Evolutionary conservation across 768 basidiomycete genomes (phyloP).

Genomic region (Amanita inopinata): DNA sequence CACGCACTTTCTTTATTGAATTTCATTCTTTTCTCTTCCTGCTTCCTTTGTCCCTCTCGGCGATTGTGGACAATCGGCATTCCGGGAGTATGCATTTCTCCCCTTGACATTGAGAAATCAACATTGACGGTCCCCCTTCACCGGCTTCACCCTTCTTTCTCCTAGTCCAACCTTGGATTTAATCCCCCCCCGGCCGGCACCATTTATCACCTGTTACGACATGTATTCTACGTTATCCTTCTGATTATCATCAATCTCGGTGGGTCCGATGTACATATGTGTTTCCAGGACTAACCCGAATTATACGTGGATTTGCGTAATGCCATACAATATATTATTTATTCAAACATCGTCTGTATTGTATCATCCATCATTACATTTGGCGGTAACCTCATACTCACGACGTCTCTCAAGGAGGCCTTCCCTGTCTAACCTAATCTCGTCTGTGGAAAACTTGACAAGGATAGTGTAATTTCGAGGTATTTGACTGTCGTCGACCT

Average conservation of each 20-base stretch:
- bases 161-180: constrained; percentile 2
- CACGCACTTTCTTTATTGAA: neutral
- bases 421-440: constrained; percentile 41
- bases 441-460: constrained; percentile 44
- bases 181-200: constrained; percentile 4
- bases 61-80: no score
- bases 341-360: neutral
- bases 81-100: neutral
- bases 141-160: neutral
- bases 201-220: constrained; percentile 1
- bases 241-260: constrained; percentile 1
- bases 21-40: constrained; percentile 2
- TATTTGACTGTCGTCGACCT: constrained; percentile 23
- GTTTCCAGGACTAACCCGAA: constrained; percentile 6
- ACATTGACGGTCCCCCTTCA: no score
- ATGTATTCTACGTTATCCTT: constrained; percentile 6
- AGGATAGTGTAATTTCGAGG: constrained; percentile 34
- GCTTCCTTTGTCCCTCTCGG: neutral
- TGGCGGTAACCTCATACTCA: constrained; percentile 16
- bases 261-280: constrained; percentile 8
- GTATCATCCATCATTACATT: constrained; percentile 3
- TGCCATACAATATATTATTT: constrained; percentile 12
- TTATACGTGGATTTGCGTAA: constrained; percentile 6
- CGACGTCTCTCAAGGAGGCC: constrained; percentile 13
- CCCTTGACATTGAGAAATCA: constrained; percentile 4